These are phyloP conservation scores for Rusavskia elegans DNA, from an alignment of 495 filamentous ascomycete genomes.

Conservation along the genomic window DNA sequence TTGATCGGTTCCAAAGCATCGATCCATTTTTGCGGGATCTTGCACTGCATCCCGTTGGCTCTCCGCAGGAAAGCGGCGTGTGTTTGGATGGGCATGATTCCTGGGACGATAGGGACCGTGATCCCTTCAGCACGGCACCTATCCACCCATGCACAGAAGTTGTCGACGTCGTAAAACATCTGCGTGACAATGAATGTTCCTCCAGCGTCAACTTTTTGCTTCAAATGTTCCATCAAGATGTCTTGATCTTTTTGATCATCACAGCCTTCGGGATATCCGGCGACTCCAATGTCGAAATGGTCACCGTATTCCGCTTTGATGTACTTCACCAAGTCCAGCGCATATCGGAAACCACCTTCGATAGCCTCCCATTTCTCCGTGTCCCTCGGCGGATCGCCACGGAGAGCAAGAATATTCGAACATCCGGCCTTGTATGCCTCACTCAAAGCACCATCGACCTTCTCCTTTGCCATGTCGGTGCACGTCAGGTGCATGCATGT, in stretches of 20 bases:
- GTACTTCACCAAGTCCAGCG: conserved; percentile 83
- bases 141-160: conserved; percentile 78
- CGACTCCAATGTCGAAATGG: conserved; percentile 96
- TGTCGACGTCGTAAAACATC: conserved; percentile 98
- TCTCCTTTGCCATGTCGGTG: conserved; percentile 89
- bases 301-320: conserved; percentile 80
- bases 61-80: conserved; percentile 82
- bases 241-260: conserved; percentile 85
- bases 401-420: conserved; percentile 90
- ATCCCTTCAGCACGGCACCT: conserved; percentile 77
- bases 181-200: conserved; percentile 90
- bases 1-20: conserved; percentile 79
- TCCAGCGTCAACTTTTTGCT: conserved; percentile 94
- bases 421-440: conserved; percentile 90
- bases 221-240: conserved; percentile 74
- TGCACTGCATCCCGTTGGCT: conserved; percentile 74
- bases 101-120: conserved; percentile 79
- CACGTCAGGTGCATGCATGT: conserved; percentile 99
- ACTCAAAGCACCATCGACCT: conserved; percentile 75
- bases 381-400: conserved; percentile 90
- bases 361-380: conserved; percentile 84
- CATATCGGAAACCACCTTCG: conserved; percentile 77
- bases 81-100: conserved; percentile 98
- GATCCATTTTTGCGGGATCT: conserved; percentile 67
- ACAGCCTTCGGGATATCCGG: conserved; percentile 91